Conservation (phyloP, 2,329 filamentous ascomycete species). For the Mariannaea sp. region DNA sequence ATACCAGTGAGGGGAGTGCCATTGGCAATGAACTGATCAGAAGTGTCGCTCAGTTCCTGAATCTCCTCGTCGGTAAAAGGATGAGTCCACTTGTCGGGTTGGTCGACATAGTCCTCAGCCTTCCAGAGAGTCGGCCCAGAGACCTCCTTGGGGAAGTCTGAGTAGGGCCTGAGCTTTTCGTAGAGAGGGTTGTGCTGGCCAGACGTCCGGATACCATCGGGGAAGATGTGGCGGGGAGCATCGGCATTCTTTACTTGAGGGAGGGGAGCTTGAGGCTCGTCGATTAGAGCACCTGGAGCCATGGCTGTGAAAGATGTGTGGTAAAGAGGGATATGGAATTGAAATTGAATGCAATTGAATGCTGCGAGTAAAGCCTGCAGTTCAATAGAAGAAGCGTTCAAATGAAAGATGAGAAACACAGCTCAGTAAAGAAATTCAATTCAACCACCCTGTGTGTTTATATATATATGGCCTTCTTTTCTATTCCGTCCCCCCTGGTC, state of each 20-base stretch:
- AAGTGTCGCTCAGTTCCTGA: slow-evolving; percentile 66
- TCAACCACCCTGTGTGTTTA: neutral
- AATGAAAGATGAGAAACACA: neutral
- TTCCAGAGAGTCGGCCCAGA: slow-evolving; percentile 75
- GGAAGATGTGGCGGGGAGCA: slow-evolving; percentile 44
- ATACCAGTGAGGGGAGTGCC: slow-evolving; percentile 74
- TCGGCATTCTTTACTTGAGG: slow-evolving; percentile 34
- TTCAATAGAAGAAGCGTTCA: too few relatives aligned
- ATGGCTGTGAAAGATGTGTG: slow-evolving; percentile 17
- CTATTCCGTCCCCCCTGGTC: neutral
- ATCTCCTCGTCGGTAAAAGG: slow-evolving; percentile 70
- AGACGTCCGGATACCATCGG: slow-evolving; percentile 58
- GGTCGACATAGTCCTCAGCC: slow-evolving; percentile 65
- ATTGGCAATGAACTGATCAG: slow-evolving; percentile 70
- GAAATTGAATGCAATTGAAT: too few relatives aligned
- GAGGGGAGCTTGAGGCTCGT: slow-evolving; percentile 24
- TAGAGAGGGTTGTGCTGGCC: slow-evolving; percentile 76
- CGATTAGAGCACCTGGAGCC: slow-evolving; percentile 35
- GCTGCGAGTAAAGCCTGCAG: too few relatives aligned
- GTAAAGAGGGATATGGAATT: too few relatives aligned
- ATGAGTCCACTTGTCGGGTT: slow-evolving; percentile 76
- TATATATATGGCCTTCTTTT: neutral
- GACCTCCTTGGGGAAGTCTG: slow-evolving; percentile 72
- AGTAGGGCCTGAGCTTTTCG: slow-evolving; percentile 66
- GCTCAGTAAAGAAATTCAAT: slow-evolving; percentile 10